These are phyloP conservation scores for Vigna radiata DNA, from an alignment of 306 rosid species.

Conservation along the genomic window DNA sequence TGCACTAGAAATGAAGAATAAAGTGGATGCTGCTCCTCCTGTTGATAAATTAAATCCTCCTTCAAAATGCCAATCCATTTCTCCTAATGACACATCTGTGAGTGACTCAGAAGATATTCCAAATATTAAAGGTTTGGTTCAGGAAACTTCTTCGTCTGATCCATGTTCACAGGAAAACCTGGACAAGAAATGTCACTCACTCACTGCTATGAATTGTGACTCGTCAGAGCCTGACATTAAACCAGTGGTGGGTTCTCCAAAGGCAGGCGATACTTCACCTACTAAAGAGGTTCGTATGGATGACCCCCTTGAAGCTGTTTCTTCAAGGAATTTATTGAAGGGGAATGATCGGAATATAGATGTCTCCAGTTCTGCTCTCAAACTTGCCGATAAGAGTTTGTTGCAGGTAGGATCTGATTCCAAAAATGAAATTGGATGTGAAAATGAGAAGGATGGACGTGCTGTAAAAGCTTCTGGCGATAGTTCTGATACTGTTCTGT, in stretches of 20 bases:
- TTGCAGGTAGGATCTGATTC: conserved; percentile 46
- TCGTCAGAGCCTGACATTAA: not conserved
- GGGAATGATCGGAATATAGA: conserved; percentile 43
- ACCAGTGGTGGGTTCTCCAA: not conserved
- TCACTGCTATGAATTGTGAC: conserved; percentile 15
- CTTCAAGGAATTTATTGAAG: conserved; percentile 46
- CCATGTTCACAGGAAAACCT: conserved; percentile 44
- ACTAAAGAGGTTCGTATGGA: conserved; percentile 47
- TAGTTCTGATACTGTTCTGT: conserved; percentile 49
- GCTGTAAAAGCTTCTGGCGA: conserved; percentile 48
- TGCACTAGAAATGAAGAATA: conserved; percentile 27
- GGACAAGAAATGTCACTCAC: conserved; percentile 38
- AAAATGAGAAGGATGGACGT: conserved; percentile 45
- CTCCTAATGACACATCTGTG: conserved; percentile 34
- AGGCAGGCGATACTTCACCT: conserved; percentile 26
- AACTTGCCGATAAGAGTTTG: conserved; percentile 47
- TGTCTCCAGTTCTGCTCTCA: conserved; percentile 46
- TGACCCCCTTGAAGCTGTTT: conserved; percentile 52
- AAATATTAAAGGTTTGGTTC: conserved; percentile 40
- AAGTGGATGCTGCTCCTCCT: conserved; percentile 21
- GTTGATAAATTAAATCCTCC: conserved; percentile 41
- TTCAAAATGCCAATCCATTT: conserved; percentile 40
- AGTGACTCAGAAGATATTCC: conserved; percentile 42
- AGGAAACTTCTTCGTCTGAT: conserved; percentile 43
- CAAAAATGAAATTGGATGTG: conserved; percentile 44